Conservation (phyloP, 192 early-diverging fungal species). For the Coemansia sp. region DNA sequence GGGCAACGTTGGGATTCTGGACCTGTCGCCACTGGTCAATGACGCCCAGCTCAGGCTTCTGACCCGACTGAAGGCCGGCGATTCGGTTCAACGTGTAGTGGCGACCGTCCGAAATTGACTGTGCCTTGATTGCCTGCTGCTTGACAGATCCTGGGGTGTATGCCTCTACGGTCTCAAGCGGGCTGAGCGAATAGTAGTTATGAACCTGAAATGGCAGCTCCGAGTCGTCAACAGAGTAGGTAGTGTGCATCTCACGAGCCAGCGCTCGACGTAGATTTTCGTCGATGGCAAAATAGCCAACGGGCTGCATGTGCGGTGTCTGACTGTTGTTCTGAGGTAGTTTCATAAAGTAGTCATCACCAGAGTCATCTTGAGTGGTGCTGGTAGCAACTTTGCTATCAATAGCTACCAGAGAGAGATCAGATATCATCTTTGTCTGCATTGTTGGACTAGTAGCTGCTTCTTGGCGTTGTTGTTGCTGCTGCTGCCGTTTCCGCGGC, state of each 20-base stretch:
- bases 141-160: conserved; percentile 62
- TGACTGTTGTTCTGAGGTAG: conserved; percentile 51
- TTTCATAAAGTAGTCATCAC: conserved; percentile 32
- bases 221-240: conserved; percentile 53
- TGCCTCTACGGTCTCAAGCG: conserved; percentile 60
- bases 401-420: conserved; percentile 2
- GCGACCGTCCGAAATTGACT: conserved; percentile 79
- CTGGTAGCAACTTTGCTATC: background rate
- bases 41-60: conserved; percentile 77
- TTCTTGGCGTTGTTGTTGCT: conserved; percentile 6
- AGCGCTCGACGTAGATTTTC: conserved; percentile 82
- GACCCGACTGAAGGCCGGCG: conserved; percentile 70
- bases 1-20: conserved; percentile 79
- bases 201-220: conserved; percentile 78
- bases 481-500: conserved; percentile 19
- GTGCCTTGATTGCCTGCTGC: conserved; percentile 81
- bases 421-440: conserved; percentile 3
- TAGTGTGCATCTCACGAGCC: conserved; percentile 52
- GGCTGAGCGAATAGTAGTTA: conserved; percentile 83
- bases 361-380: background rate
- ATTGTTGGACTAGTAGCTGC: conserved; percentile 1
- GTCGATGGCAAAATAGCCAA: conserved; percentile 82
- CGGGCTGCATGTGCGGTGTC: conserved; percentile 71
- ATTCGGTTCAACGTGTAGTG: conserved; percentile 84
- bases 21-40: conserved; percentile 86